Conservation (phyloP, 768 basidiomycete genomes). For the Suillus bovinus region DNA sequence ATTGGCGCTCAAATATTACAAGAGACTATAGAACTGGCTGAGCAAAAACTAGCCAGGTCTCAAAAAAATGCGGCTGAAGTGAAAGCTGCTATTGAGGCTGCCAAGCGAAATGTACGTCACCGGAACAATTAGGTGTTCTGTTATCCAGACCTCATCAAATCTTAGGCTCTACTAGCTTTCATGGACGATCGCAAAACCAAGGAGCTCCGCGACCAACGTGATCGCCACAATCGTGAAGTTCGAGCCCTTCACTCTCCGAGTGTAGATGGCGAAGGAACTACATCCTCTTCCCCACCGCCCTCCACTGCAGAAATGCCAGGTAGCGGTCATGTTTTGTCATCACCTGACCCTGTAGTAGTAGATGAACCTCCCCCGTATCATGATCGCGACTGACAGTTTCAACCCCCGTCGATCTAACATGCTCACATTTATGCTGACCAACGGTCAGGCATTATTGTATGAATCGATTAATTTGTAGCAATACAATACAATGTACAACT, state of each 20-base stretch:
- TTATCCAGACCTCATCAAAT: conserved; percentile 2
- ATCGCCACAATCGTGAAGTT: conserved; percentile 47
- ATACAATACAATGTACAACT: background rate
- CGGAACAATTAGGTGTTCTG: background rate
- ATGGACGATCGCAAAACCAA: conserved; percentile 75
- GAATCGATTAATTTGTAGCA: background rate
- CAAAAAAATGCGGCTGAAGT: conserved; percentile 52
- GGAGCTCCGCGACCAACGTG: conserved; percentile 54
- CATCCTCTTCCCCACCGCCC: background rate
- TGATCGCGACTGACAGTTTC: conserved; percentile 11
- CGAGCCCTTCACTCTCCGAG: conserved; percentile 11
- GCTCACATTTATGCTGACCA: background rate
- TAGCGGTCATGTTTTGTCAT: conserved; percentile 19
- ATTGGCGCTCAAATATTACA: conserved; percentile 66
- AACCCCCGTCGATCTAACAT: background rate
- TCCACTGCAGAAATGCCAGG: conserved; percentile 26
- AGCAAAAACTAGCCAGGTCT: conserved; percentile 46
- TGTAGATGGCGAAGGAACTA: background rate
- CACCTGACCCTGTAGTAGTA: conserved; percentile 13
- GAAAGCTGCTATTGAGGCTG: conserved; percentile 57
- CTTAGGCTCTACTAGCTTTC: conserved; percentile 74
- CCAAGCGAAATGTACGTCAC: conserved; percentile 52
- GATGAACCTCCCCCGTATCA: conserved; percentile 25
- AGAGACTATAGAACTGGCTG: conserved; percentile 59
- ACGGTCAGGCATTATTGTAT: background rate